These are phyloP conservation scores for Nitzschia sp. DNA, from an alignment of 108 stramenopile genomes.

Conservation along the genomic window DNA sequence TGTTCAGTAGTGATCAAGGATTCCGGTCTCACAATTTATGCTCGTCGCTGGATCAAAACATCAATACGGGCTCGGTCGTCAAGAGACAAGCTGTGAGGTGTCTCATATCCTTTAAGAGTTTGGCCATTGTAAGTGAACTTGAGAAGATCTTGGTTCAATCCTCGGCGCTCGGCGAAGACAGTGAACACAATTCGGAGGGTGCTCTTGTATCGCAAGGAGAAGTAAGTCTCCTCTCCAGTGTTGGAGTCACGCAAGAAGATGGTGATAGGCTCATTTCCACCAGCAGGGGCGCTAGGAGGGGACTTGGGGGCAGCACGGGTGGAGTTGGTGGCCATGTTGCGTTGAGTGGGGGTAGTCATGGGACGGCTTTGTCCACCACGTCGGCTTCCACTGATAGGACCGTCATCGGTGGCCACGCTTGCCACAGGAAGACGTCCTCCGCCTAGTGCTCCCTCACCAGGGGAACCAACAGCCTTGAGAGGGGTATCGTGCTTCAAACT, in stretches of 20 bases:
- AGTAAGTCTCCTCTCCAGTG: constrained; percentile 55
- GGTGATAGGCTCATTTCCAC: constrained; percentile 54
- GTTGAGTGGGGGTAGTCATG: background rate
- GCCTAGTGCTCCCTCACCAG: background rate
- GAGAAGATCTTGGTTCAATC: constrained; percentile 52
- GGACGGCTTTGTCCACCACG: background rate
- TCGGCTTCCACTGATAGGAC: constrained; percentile 4
- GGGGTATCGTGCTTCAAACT: constrained; percentile 22
- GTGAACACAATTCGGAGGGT: constrained; percentile 61
- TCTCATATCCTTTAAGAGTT: constrained; percentile 50
- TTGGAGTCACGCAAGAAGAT: constrained; percentile 52
- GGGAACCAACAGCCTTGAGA: constrained; percentile 8
- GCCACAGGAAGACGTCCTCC: constrained; percentile 52
- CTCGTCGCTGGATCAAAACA: constrained; percentile 25
- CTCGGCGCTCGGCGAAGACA: constrained; percentile 54
- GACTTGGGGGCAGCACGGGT: constrained; percentile 26
- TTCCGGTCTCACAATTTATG: constrained; percentile 1
- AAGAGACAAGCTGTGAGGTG: constrained; percentile 52
- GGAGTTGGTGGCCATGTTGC: constrained; percentile 10
- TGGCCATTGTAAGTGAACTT: constrained; percentile 58
- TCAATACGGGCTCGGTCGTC: constrained; percentile 61
- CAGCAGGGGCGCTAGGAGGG: constrained; percentile 26
- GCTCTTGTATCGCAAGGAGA: constrained; percentile 55
- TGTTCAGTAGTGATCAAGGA: no score
- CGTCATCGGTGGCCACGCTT: constrained; percentile 21